phyloP scores from a whole-genome alignment of 2,329 filamentous ascomycete genomes.

The Fusarium sp. region DNA sequence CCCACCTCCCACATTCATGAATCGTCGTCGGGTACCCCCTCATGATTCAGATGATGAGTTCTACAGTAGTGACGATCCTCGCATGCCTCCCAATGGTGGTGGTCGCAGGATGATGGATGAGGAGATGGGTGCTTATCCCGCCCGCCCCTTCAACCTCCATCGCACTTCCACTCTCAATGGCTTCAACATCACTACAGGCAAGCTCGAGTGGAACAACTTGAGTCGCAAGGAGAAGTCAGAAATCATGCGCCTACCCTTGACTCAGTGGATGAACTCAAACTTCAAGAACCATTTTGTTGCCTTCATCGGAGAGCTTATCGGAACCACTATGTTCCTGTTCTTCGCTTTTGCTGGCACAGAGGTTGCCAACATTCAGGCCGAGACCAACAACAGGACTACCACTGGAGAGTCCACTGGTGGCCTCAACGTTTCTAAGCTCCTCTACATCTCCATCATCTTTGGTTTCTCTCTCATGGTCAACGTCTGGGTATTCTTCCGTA shows the following conservation, averaged over 20 bases:
- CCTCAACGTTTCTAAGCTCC: slow-evolving; percentile 58
- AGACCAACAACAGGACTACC: slow-evolving; percentile 53
- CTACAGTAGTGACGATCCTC: slow-evolving; percentile 39
- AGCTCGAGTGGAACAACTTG: slow-evolving; percentile 56
- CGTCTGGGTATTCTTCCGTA: slow-evolving; percentile 62
- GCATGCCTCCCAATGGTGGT: slow-evolving; percentile 26
- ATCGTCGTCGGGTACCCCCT: slow-evolving; percentile 36
- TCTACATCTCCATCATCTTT: slow-evolving; percentile 59
- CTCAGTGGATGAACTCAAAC: slow-evolving; percentile 61
- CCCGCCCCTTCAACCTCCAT: slow-evolving; percentile 10
- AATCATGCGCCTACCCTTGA: slow-evolving; percentile 59
- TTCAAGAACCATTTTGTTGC: slow-evolving; percentile 60
- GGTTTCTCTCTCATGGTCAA: slow-evolving; percentile 61
- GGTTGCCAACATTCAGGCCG: slow-evolving; percentile 56
- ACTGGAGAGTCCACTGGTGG: slow-evolving; percentile 58
- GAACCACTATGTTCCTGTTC: slow-evolving; percentile 59
- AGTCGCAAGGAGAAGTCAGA: slow-evolving; percentile 56
- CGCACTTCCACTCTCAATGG: slow-evolving; percentile 32
- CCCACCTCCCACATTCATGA: slow-evolving; percentile 46
- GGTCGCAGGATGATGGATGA: slow-evolving; percentile 41
- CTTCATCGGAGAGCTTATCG: slow-evolving; percentile 55
- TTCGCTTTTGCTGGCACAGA: slow-evolving; percentile 59
- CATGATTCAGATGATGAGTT: slow-evolving; percentile 47
- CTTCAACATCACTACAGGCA: slow-evolving; percentile 37
- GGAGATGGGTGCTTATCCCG: slow-evolving; percentile 39